Conservation (phyloP, 1,139 yeast species). For the Lodderomyces orthopsilosis region DNA sequence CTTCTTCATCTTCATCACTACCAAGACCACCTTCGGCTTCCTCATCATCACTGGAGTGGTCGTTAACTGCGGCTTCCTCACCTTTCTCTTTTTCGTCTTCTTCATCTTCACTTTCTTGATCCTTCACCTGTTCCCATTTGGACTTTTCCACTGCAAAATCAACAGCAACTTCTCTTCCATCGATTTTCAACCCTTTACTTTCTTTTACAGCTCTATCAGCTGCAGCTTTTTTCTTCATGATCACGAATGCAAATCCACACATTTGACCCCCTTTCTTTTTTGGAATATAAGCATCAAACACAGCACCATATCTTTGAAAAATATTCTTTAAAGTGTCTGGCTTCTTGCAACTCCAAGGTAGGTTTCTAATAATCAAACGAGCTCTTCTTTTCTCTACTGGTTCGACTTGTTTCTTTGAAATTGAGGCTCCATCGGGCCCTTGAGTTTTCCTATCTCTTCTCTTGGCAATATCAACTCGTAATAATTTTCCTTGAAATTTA, state of each 20-base stretch:
- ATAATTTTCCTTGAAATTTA: conserved; percentile 62
- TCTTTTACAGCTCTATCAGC: conserved; percentile 83
- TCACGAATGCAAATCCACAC: conserved; percentile 94
- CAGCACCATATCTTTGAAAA: conserved; percentile 80
- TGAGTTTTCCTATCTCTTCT: conserved; percentile 73
- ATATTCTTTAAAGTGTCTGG: conserved; percentile 67
- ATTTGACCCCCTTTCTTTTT: conserved; percentile 83
- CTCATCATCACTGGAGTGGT: conserved; percentile 30
- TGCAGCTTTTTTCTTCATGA: conserved; percentile 75
- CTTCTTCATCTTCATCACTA: conserved; percentile 31
- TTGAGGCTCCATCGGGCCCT: conserved; percentile 15
- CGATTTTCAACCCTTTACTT: conserved; percentile 70
- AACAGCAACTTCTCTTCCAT: conserved; percentile 90
- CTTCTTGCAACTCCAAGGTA: conserved; percentile 93
- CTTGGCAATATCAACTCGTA: conserved; percentile 85
- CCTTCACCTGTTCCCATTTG: conserved; percentile 59
- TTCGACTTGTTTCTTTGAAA: conserved; percentile 15
- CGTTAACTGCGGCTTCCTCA: conserved; percentile 25
- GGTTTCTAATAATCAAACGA: conserved; percentile 80
- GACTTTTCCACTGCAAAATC: conserved; percentile 89
- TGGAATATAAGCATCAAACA: conserved; percentile 86
- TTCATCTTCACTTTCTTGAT: conserved; percentile 38
- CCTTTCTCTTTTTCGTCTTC: conserved; percentile 27
- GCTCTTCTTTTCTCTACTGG: conserved; percentile 67
- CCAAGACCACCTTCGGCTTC: conserved; percentile 34